Evolutionary conservation across 345 rosid species (phyloP), one percentile per base, ranked within the genome.

Genomic region (Populus nigra): DNA sequence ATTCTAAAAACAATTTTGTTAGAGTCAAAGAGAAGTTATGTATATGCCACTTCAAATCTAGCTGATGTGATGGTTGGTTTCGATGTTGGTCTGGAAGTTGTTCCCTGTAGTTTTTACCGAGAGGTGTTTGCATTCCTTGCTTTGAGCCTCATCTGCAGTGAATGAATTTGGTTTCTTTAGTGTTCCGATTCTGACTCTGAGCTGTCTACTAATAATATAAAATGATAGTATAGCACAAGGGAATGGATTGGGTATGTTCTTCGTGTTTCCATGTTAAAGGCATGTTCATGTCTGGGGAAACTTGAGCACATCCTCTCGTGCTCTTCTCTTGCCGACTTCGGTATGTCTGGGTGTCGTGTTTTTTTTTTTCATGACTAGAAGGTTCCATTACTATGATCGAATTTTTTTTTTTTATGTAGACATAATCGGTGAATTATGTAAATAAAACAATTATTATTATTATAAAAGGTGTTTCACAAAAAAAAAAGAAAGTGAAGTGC

Each of bases 1-100:
- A 35, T 36, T 71, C 57, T 35, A 17, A 39, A 45, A 49, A 31
- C 69, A 76, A 72, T 76, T 80, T 80, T 80, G 83, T 65, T 71
- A 71, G 68, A 29, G 45, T 50, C 25, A 29, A 55, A 77, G 59
- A 36, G 29, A 23, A 45, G 36, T 39, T 43, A 41, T 80, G 83
- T 80, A 80, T 65, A 80, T 80, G 78, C 76, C 17, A 38, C 72
- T 68, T 67, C 43, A 2, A 75, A 63, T 65, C 76, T 74, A 68
- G 7, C 47, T 68, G 23, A 55, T 16, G 27, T 29, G 67, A 29
- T 69, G 36, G 22, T 20, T 36, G 33, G 33, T 29, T 53, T 74
- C 17, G 29, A 53, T 39, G 75, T 23, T 66, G 55, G 31, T 47
- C n/a, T 66, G 11, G 33, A 78, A 53, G 68, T 39, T 38, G 50